Percentiles rank a stretch among this genome's conserved stretches.
phyloP scores from a whole-genome alignment of 164 flowering plant genomes.

The Berberis thunbergii region DNA sequence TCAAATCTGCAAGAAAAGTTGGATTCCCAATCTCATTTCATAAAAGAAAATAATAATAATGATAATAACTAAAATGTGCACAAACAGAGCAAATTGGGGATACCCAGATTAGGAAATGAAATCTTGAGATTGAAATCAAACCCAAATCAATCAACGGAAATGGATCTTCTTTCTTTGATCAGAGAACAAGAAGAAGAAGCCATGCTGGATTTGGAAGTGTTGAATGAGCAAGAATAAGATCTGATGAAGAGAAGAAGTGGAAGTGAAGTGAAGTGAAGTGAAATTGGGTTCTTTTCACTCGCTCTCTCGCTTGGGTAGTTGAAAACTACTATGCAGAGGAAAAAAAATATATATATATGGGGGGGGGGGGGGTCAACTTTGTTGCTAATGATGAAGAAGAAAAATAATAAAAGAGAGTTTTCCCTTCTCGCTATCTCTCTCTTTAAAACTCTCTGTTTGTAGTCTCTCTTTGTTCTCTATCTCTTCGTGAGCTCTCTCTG shows the following conservation, averaged over 20 bases:
- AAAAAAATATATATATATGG: conserved; percentile 6
- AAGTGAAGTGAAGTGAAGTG: background rate
- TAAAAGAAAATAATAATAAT: too few relatives aligned
- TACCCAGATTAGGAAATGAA: too few relatives aligned
- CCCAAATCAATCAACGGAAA: too few relatives aligned
- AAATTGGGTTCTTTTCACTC: conserved; percentile 3
- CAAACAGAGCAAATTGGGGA: too few relatives aligned
- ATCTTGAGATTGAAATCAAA: too few relatives aligned
- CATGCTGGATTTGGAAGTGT: conserved; percentile 11
- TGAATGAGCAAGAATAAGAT: conserved; percentile 21
- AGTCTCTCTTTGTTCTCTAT: background rate
- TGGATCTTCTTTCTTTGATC: too few relatives aligned
- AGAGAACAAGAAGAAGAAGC: background rate
- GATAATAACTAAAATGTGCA: too few relatives aligned
- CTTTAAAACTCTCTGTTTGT: background rate
- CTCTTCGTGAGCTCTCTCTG: conserved; percentile 9
- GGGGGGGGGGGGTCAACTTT: background rate
- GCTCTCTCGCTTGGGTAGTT: conserved; percentile 20
- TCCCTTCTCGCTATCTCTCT: conserved; percentile 1
- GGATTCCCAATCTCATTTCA: background rate
- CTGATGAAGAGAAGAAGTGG: conserved; percentile 6
- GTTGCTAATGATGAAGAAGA: background rate
- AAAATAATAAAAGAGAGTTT: conserved; percentile 1
- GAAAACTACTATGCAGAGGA: conserved; percentile 3
- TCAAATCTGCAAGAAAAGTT: background rate